Evolutionary conservation across 305 asterid species (phyloP), one percentile per base, ranked within the genome.

Genomic region (Caryopteris hybrid): DNA sequence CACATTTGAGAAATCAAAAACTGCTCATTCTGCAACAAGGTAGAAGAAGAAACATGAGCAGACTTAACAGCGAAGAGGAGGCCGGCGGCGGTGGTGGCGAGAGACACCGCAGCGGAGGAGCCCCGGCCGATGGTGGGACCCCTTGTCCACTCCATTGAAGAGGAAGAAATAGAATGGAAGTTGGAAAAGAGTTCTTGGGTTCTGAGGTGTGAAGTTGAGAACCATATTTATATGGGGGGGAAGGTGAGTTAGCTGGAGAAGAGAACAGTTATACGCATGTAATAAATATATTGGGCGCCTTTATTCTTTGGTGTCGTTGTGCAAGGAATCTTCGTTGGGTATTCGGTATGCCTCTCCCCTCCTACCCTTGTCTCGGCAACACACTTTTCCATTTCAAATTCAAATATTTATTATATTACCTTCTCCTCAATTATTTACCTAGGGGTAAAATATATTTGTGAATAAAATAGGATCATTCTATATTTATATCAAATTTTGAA

Each of bases 51-150:
- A 14, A 76, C 65, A 1, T 76, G 84, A 0, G 80, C 64, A 0
- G 96, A 86, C 66, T 91, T 91, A 1, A 87, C 94, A 0, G 98
- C 98, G 41, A 91, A 64, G 48, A 80, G 41, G 23, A 79, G 78
- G 38, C 96, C 94, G 57, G 81, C 18, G 57, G 71, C 46, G 31
- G 73, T 43, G 72, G 88, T 76, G 75, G 90, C 95, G 1, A 87
- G 76, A 6, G 77, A 89, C 2, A 91, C 96, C 10, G 77, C 56
- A 81, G 95, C 90, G 34, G 95, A 81, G 70, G 94, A 81, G 61
- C 98, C 96, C 56, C 87, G 83, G 53, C 98, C 98, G 16, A 91
- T 73, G 0, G 65, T 69, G 6, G 84, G 88, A 56, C 98, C 98
- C 67, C 88, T 78, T 62, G 43, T 85, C 98, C 98, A 85, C 76